phyloP scores from a whole-genome alignment of 1,284 basidiomycete genomes.

The Pholiota adiposa region DNA sequence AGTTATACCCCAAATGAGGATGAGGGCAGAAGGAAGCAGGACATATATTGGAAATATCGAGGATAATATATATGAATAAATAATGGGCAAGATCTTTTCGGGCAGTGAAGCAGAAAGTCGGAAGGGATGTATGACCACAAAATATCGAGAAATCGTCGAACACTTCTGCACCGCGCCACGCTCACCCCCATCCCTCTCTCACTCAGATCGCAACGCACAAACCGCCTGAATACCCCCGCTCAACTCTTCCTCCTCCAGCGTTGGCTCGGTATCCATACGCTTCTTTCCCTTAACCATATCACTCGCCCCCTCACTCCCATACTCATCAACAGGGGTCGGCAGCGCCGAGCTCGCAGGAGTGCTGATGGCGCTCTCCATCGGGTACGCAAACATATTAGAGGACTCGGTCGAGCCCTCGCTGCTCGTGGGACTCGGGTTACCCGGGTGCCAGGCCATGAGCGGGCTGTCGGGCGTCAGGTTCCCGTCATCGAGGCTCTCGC shows the following conservation, averaged over 20 bases:
- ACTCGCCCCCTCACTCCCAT: not conserved
- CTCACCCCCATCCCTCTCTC: not conserved
- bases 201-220: constrained; percentile 13
- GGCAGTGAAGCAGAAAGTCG: not conserved
- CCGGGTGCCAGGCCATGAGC: constrained; percentile 14
- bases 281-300: constrained; percentile 14
- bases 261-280: not conserved
- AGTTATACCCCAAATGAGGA: not conserved
- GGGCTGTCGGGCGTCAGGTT: constrained; percentile 28
- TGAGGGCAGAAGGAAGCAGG: not conserved
- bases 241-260: constrained; percentile 10
- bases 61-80: not conserved
- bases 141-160: not conserved
- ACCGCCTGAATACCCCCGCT: constrained; percentile 16
- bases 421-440: constrained; percentile 27
- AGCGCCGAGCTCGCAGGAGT: constrained; percentile 33
- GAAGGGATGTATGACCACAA: not conserved
- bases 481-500: constrained; percentile 25
- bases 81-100: not conserved
- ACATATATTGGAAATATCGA: not conserved
- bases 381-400: constrained; percentile 30
- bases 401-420: constrained; percentile 30
- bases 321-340: constrained; percentile 33
- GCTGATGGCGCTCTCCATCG: constrained; percentile 12
- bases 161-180: not conserved